A percentile compares a stretch with the other conserved stretches of the same genome.
Conservation (phyloP, 176 grass and related monocot genomes). For the Olyra latifolia region DNA sequence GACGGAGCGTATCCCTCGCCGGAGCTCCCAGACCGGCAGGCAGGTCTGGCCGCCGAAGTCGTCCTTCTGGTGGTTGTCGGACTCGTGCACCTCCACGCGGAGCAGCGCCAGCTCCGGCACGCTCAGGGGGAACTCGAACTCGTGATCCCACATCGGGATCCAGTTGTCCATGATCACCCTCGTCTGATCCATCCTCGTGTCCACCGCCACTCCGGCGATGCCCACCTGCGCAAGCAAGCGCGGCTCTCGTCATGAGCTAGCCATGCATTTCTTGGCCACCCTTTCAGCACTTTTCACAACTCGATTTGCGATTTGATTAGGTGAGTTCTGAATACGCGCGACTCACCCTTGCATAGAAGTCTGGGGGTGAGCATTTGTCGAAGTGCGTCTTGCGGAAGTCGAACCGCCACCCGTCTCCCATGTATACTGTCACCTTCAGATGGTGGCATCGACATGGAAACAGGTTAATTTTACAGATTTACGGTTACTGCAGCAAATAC, state of each 20-base stretch:
- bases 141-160: slow-evolving; percentile 78
- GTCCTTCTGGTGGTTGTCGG: slow-evolving; percentile 64
- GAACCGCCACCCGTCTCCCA: slow-evolving; percentile 85
- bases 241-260: not conserved
- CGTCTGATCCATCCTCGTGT: slow-evolving; percentile 63
- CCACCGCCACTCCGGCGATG: slow-evolving; percentile 57
- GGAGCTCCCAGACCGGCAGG: slow-evolving; percentile 78
- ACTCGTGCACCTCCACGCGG: slow-evolving; percentile 77
- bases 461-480: not conserved
- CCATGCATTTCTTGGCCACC: not conserved
- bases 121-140: slow-evolving; percentile 50
- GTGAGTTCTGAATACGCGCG: not conserved
- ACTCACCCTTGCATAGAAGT: slow-evolving; percentile 77
- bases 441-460: slow-evolving; percentile 15
- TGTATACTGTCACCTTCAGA: slow-evolving; percentile 78
- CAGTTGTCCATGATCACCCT: slow-evolving; percentile 56
- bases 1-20: slow-evolving; percentile 53
- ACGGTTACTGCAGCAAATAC: not conserved
- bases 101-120: slow-evolving; percentile 82
- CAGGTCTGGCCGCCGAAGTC: slow-evolving; percentile 80
- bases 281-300: not conserved
- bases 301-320: not conserved
- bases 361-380: slow-evolving; percentile 73
- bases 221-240: slow-evolving; percentile 41
- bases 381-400: slow-evolving; percentile 71